Conservation (phyloP, 2,329 filamentous ascomycete genomes). For the Cladosporium halotolerans region DNA sequence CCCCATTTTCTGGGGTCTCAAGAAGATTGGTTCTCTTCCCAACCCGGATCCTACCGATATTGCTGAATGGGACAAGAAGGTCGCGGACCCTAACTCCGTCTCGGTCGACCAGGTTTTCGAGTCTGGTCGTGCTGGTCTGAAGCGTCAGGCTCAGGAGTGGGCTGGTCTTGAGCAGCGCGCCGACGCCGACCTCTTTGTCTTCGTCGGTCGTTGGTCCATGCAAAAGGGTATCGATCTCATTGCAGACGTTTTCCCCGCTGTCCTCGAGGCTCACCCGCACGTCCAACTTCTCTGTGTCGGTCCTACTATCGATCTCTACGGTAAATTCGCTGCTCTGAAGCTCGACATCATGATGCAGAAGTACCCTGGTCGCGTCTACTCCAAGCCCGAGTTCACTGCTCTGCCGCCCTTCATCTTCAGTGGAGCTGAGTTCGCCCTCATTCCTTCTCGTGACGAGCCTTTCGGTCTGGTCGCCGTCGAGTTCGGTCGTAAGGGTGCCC, state of each 20-base stretch:
- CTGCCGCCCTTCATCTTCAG: slow-evolving; percentile 62
- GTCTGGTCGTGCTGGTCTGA: slow-evolving; percentile 46
- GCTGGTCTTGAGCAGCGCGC: slow-evolving; percentile 57
- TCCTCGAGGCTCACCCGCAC: slow-evolving; percentile 55
- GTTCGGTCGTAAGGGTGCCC: slow-evolving; percentile 61
- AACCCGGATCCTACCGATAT: slow-evolving; percentile 62
- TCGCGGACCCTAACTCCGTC: slow-evolving; percentile 45
- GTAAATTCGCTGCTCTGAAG: slow-evolving; percentile 62
- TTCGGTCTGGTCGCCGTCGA: slow-evolving; percentile 65
- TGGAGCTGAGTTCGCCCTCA: slow-evolving; percentile 62
- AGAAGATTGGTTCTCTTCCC: slow-evolving; percentile 56
- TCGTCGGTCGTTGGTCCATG: slow-evolving; percentile 63
- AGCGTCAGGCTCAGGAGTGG: slow-evolving; percentile 61
- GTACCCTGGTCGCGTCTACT: slow-evolving; percentile 60
- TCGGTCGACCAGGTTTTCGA: slow-evolving; percentile 52
- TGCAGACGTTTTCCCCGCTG: slow-evolving; percentile 58
- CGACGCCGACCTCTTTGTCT: slow-evolving; percentile 60
- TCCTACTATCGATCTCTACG: slow-evolving; percentile 62
- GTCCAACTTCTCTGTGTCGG: slow-evolving; percentile 59
- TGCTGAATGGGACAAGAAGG: slow-evolving; percentile 52
- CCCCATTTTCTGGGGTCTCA: slow-evolving; percentile 63
- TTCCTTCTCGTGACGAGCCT: slow-evolving; percentile 62
- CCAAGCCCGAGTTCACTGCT: slow-evolving; percentile 62
- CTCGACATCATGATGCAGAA: slow-evolving; percentile 58
- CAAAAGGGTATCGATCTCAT: slow-evolving; percentile 65